Evolutionary conservation across 2,329 filamentous ascomycete genomes (phyloP).

Genomic region (Fusarium virguliforme): DNA sequence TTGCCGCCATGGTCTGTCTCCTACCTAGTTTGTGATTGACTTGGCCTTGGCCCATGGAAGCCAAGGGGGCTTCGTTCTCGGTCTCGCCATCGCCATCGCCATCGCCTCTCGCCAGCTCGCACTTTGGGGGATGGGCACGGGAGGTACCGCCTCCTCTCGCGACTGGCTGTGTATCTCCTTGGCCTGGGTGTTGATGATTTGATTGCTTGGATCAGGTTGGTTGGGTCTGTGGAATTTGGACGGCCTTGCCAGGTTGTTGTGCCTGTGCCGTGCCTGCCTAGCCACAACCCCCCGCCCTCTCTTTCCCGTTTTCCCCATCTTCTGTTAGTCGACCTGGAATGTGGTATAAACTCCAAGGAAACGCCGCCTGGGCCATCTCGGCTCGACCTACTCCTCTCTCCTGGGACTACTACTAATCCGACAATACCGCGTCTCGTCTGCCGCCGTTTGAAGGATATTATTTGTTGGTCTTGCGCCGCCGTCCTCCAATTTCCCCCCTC

Average conservation of each 20-base stretch:
- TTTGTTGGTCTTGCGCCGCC: conserved; percentile 24
- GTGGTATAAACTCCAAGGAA: conserved; percentile 38
- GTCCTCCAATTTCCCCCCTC: conserved; percentile 32
- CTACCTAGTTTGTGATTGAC: neutral
- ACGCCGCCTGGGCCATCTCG: conserved; percentile 5
- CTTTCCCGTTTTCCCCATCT: conserved; percentile 10
- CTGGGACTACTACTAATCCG: neutral
- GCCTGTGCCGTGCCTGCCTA: conserved; percentile 17
- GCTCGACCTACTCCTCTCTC: neutral
- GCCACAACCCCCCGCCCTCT: conserved; percentile 15
- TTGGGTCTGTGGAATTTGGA: conserved; percentile 2
- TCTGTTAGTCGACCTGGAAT: conserved; percentile 1
- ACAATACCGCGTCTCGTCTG: conserved; percentile 8
- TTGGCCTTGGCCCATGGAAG: neutral
- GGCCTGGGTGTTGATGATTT: conserved; percentile 3
- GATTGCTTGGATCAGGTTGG: conserved; percentile 23
- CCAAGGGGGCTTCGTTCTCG: conserved; percentile 23
- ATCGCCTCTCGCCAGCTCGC: conserved; percentile 36
- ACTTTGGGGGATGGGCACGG: neutral
- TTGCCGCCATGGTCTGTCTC: conserved; percentile 35
- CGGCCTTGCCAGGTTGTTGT: conserved; percentile 2
- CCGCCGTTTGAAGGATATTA: conserved; percentile 27
- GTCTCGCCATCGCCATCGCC: conserved; percentile 34
- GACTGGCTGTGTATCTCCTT: conserved; percentile 17
- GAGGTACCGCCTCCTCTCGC: conserved; percentile 14